Base-by-base conservation (phyloP, 305 asterid species). In the Fraxinus latifolia region DNA sequence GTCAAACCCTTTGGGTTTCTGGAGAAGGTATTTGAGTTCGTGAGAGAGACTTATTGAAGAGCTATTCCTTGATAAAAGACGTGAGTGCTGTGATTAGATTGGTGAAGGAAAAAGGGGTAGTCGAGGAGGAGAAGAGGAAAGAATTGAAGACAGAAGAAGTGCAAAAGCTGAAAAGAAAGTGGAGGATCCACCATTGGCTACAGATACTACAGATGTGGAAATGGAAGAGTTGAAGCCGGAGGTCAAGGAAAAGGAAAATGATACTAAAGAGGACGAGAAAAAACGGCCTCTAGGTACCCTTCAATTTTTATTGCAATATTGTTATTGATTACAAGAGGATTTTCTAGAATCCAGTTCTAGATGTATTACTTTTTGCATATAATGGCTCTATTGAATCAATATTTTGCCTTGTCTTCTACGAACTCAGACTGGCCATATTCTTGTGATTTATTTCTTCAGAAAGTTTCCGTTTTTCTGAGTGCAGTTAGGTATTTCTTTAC, bases 31-130 rank as follows among this genome's bases (percentile, higher is more conserved):
- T 83, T 93, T 60, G 91, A 87, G 80, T 93, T 93, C 84, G 84
- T 88, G 83, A 78, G 95, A 91, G 76, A 86, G 95, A 93, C 87
- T 83, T 93, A 1, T 91, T 93, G 83, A 89, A 86, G 89, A 89
- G 93, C 78, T 93, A 90, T 80, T 85, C 89, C 0, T 78, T 89
- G 86, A 82, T 88, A 37, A 83, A 27, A 4, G 97, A 93, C 80
- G 91, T 93, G 74, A 90, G 55, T 76, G 93, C 95, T 27, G 94
- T 93, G 60, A 87, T 86, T 25, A 90, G 91, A 21, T 86, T 85
- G 85, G 97, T 91, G 83, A 89, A 85, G 83, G 91, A 86, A 17
- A 91, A 87, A 81, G 87, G 80, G 82, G 83, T 82, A 15, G 79
- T 89, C 0, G 90, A 87, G 81, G 88, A 77, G 73, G 81, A 84